Conservation (phyloP, 768 basidiomycete genomes). For the Favolaschia claudopus region DNA sequence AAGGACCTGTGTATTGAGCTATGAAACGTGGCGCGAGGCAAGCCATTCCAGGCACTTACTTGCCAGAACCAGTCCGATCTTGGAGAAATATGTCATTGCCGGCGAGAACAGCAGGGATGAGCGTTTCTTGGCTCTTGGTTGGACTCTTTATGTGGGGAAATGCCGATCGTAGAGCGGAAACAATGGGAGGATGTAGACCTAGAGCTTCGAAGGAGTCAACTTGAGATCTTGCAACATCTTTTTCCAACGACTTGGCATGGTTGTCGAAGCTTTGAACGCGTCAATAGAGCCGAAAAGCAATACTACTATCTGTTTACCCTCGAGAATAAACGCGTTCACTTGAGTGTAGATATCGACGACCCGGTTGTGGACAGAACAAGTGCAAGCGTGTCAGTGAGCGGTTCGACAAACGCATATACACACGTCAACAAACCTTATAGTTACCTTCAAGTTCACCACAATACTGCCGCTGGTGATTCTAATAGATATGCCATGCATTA, state of each 20-base stretch:
- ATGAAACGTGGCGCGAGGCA: neutral
- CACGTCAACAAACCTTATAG: no score
- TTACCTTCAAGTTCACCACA: no score
- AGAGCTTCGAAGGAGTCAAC: constrained; percentile 53
- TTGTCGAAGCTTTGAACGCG: constrained; percentile 31
- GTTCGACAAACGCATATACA: neutral
- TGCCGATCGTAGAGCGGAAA: constrained; percentile 57
- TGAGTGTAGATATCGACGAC: neutral
- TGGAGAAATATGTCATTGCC: constrained; percentile 70
- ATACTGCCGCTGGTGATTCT: no score
- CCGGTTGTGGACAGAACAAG: no score
- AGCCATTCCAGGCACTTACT: constrained; percentile 53
- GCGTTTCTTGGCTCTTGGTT: constrained; percentile 63
- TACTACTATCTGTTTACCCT: no score
- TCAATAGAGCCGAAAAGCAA: no score
- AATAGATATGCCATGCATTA: neutral
- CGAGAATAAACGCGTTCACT: neutral
- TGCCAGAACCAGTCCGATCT: constrained; percentile 81
- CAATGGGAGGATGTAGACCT: constrained; percentile 59
- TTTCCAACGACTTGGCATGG: constrained; percentile 22
- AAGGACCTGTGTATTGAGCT: constrained; percentile 64
- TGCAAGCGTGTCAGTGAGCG: no score
- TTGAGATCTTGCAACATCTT: neutral
- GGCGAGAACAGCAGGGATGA: constrained; percentile 67
- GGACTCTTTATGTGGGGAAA: constrained; percentile 69